Conservation (phyloP, 306 rosid species). For the Carpinus fangiana region DNA sequence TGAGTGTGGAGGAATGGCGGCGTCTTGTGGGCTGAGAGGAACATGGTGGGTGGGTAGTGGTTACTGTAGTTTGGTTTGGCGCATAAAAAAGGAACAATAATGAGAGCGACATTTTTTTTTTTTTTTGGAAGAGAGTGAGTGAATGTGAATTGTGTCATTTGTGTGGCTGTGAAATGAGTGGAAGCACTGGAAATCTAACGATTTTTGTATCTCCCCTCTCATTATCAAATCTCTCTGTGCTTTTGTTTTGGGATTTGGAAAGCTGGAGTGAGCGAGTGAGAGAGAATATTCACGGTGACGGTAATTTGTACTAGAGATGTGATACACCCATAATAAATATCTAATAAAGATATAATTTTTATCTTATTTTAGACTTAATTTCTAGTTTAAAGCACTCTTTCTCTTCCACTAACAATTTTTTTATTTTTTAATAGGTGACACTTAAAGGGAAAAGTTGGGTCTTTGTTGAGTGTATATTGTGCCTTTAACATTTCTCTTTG, state of each 20-base stretch:
- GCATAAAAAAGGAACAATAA: constrained; percentile 6
- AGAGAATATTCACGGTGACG: no score
- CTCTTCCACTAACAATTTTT: no score
- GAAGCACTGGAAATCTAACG: background rate
- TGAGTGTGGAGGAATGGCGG: constrained; percentile 41
- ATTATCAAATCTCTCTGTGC: background rate
- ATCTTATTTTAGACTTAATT: no score
- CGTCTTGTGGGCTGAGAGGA: constrained; percentile 43
- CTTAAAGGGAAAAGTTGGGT: no score
- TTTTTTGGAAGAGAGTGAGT: no score
- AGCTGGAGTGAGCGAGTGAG: background rate
- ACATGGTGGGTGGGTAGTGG: constrained; percentile 38
- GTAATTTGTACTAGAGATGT: no score
- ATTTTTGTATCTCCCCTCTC: background rate
- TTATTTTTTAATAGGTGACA: no score
- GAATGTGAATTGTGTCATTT: background rate
- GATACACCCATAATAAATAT: no score
- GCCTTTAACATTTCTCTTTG: no score
- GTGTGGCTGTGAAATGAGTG: background rate
- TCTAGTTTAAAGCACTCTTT: no score
- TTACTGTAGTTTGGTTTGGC: constrained; percentile 11
- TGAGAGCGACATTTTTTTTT: background rate
- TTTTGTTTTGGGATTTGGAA: background rate
- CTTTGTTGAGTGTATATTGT: no score
- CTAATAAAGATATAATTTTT: no score